A percentile compares a stretch with the other conserved stretches of the same genome.
phyloP scores from a whole-genome alignment of 225 moss, liverwort and hornwort species.

The Pseudisothecium myosuroides region DNA sequence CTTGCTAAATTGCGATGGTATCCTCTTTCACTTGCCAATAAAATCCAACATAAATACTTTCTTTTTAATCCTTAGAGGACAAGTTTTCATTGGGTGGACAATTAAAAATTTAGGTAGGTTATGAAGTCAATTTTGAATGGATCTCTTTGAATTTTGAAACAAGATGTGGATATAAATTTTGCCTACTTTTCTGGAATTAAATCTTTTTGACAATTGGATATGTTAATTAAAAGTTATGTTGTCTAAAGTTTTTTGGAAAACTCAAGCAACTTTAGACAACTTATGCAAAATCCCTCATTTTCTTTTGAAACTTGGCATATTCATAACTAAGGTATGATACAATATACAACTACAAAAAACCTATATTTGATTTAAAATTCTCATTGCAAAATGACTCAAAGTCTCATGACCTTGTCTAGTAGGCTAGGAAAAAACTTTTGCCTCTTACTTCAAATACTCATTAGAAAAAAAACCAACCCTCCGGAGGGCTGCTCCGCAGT shows the following conservation, averaged over 20 bases:
- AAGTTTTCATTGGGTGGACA: fast-evolving
- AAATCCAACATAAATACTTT: background rate
- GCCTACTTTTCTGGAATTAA: fast-evolving
- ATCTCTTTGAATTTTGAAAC: background rate
- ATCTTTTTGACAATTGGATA: background rate
- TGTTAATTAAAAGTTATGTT: background rate
- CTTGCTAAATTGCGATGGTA: fast-evolving
- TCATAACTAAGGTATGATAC: background rate
- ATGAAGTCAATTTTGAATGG: background rate
- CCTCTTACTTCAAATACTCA: background rate
- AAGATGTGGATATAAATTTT: background rate
- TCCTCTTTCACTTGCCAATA: background rate
- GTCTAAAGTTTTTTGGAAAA: fast-evolving
- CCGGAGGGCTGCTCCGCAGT: too few relatives aligned
- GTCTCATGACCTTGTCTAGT: fast-evolving
- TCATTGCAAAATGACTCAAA: background rate
- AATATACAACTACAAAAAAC: background rate
- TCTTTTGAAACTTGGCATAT: background rate
- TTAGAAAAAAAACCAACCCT: too few relatives aligned
- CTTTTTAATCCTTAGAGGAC: fast-evolving
- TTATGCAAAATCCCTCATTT: background rate
- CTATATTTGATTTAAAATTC: background rate
- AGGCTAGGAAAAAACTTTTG: background rate
- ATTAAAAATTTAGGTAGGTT: fast-evolving
- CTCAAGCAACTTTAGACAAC: fast-evolving